Evolutionary conservation across 2,329 filamentous ascomycete species (phyloP).

Genomic region (Arthrobotrys megalospora): DNA sequence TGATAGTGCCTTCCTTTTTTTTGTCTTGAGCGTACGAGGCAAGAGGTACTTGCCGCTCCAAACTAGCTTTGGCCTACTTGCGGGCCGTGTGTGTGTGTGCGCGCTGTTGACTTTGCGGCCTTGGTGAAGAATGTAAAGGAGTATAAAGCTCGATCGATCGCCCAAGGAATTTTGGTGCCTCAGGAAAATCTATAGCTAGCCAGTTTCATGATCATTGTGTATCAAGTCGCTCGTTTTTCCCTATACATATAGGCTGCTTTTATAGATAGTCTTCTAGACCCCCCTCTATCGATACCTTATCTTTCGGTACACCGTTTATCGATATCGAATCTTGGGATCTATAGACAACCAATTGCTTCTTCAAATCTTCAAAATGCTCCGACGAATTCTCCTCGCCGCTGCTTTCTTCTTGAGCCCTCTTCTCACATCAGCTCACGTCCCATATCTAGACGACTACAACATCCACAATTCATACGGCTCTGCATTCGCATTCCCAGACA

Average conservation of each 20-base stretch:
- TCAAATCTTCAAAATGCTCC: conserved; percentile 33
- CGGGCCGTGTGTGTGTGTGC: conserved; percentile 10
- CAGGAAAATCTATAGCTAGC: not conserved
- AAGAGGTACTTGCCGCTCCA: conserved; percentile 17
- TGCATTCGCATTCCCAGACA: conserved; percentile 49
- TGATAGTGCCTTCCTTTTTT: not conserved
- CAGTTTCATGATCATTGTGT: too few species aligned
- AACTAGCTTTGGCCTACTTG: not conserved
- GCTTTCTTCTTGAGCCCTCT: conserved; percentile 20
- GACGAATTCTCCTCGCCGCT: not conserved
- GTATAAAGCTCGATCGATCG: not conserved
- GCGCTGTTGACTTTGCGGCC: not conserved
- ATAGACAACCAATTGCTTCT: not conserved
- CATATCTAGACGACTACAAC: conserved; percentile 45
- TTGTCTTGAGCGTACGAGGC: conserved; percentile 6
- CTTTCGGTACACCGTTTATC: not conserved
- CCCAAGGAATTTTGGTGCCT: not conserved
- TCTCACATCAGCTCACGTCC: conserved; percentile 40
- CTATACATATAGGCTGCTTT: too few species aligned
- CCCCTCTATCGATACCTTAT: not conserved
- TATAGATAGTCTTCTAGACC: too few species aligned
- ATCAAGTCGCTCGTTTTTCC: too few species aligned
- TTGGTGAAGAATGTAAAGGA: not conserved
- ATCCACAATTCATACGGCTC: conserved; percentile 33
- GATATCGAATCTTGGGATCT: not conserved